Evolutionary conservation across 345 rosid genomes (phyloP), one percentile per base, ranked within the genome.

Genomic region (Heritiera littoralis): DNA sequence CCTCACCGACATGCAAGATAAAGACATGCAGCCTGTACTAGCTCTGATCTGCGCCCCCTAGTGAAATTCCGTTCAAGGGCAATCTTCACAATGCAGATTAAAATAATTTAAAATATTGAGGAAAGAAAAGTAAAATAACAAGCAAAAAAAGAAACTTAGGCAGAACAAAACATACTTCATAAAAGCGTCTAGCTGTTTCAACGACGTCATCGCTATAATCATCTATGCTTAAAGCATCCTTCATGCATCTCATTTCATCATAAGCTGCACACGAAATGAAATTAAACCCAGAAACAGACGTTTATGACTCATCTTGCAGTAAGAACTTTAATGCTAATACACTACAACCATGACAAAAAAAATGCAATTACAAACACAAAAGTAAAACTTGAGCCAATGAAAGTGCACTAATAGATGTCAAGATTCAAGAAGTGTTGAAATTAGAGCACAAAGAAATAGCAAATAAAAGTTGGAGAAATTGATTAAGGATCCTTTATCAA

Each of bases 1-100:
- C 56, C 87, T 87, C 80, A 95, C 99, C 98, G 88, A 78, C 98
- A 96, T 30, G 97, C 93, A 89, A 91, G 89, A 83, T 96, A 96
- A 69, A 96, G 92, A 77, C 98, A 96, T 64, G 97, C 88, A 80
- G 93, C 89, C 73, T 90, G 90, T 23, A 94, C 98, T 79, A 87
- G 95, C 55, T 96, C 97, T 35, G 91, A 84, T 82, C 92, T 92
- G 43, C 98, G 97, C 40, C 97, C 97, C 82, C 82, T 87, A 0
- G 98, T 96, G 78, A 94, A 94, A 84, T 88, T 89, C 66, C 87
- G 84, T 41, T 89, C 94, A 82, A 89, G 90, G 59, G 97, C 98
- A 80, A 91, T 78, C 98, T 94, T 80, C 81, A 84, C 59, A 82
- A 60, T 67, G 70, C 35, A 49, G 17, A 46, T 45, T 64, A 45